Conservation (phyloP, 345 rosid genomes). For the Murraya koenigii region DNA sequence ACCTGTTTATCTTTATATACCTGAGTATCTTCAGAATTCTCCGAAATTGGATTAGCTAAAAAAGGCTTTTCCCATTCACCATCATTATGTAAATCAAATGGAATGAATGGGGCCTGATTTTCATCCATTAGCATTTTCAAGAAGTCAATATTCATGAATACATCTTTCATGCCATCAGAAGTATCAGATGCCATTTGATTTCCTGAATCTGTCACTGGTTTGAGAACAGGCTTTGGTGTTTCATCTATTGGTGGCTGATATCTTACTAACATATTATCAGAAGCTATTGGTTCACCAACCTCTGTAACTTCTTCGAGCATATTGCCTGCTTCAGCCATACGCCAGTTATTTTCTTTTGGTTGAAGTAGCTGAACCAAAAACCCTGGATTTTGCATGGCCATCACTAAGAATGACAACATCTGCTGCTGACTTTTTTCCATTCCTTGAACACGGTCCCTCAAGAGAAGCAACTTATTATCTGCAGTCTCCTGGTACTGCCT, state of each 20-base stretch:
- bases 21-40: constrained; percentile 29
- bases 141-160: constrained; percentile 58
- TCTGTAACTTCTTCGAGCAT: constrained; percentile 50
- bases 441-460: constrained; percentile 74
- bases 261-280: constrained; percentile 62
- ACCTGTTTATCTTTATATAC: constrained; percentile 28
- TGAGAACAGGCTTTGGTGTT: constrained; percentile 29
- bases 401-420: constrained; percentile 88
- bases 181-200: constrained; percentile 27
- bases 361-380: constrained; percentile 75
- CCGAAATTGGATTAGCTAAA: constrained; percentile 41
- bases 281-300: constrained; percentile 37
- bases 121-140: constrained; percentile 69
- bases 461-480: constrained; percentile 53
- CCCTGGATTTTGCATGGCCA: constrained; percentile 88
- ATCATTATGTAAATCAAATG: constrained; percentile 70
- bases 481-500: constrained; percentile 71
- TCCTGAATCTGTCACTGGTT: constrained; percentile 19
- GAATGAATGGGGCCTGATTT: constrained; percentile 49
- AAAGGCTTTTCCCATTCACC: constrained; percentile 79
- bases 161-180: constrained; percentile 50
- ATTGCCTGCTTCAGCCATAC: constrained; percentile 55
- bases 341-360: constrained; percentile 66
- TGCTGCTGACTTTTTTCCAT: constrained; percentile 94
- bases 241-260: constrained; percentile 60